Conservation (phyloP, 2,329 filamentous ascomycete genomes). For the Alternaria consortialis region DNA sequence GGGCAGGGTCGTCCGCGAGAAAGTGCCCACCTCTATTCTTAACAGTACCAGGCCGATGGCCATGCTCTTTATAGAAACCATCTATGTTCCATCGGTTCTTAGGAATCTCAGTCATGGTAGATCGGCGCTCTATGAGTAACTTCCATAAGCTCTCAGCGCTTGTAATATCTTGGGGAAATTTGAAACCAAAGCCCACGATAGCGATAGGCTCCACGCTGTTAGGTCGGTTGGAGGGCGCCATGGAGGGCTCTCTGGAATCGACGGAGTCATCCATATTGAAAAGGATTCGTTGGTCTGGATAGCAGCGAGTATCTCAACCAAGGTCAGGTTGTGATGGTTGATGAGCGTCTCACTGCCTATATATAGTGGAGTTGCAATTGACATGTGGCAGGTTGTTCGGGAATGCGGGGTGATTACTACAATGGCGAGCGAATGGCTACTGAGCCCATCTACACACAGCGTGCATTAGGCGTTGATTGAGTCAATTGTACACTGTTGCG, state of each 20-base stretch:
- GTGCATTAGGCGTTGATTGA: neutral
- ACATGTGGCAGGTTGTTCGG: neutral
- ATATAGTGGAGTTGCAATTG: neutral
- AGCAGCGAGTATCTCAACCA: neutral
- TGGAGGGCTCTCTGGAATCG: neutral
- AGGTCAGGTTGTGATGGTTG: neutral
- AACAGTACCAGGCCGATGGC: constrained; percentile 17
- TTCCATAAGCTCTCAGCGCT: constrained; percentile 31
- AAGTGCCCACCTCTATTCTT: constrained; percentile 30
- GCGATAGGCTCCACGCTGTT: constrained; percentile 30
- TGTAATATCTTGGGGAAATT: constrained; percentile 31
- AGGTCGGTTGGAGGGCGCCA: neutral
- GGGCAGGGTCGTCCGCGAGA: constrained; percentile 23
- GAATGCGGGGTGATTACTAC: neutral
- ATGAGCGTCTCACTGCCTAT: neutral
- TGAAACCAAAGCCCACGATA: constrained; percentile 49
- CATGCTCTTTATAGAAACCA: constrained; percentile 26
- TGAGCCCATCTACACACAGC: neutral
- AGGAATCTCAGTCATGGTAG: constrained; percentile 27
- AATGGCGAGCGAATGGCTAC: neutral
- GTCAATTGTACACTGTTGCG: neutral
- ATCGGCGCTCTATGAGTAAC: constrained; percentile 25
- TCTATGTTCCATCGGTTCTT: constrained; percentile 29
- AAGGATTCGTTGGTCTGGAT: neutral
- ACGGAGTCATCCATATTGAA: neutral